phyloP scores from a whole-genome alignment of 352 stramenopile genomes.

The Globisporangium ultimum region DNA sequence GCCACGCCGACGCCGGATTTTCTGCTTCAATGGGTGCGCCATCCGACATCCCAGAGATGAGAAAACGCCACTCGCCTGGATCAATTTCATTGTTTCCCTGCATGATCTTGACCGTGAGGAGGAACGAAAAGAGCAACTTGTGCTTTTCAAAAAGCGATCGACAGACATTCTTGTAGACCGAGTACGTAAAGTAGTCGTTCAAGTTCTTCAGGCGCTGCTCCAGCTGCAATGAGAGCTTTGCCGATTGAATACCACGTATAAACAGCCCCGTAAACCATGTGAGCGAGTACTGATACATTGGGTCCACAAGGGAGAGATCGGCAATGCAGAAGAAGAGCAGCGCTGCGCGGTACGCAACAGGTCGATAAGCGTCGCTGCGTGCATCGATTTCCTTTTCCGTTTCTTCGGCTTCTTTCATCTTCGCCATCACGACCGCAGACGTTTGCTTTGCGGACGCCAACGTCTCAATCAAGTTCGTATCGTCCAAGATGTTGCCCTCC shows the following conservation, averaged over 20 bases:
- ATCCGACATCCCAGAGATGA: slow-evolving; percentile 82
- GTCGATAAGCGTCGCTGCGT: slow-evolving; percentile 82
- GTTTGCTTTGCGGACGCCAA: slow-evolving; percentile 81
- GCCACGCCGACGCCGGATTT: slow-evolving; percentile 49
- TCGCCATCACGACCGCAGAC: slow-evolving; percentile 75
- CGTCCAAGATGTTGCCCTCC: slow-evolving; percentile 91
- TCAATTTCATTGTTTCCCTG: slow-evolving; percentile 82
- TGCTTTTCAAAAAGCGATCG: slow-evolving; percentile 93
- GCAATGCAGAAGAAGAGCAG: slow-evolving; percentile 92
- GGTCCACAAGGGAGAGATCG: slow-evolving; percentile 84
- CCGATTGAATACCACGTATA: slow-evolving; percentile 82
- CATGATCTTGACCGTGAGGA: slow-evolving; percentile 88
- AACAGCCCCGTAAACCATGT: slow-evolving; percentile 94
- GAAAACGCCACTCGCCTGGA: slow-evolving; percentile 86
- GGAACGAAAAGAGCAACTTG: slow-evolving; percentile 93
- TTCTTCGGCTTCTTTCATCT: slow-evolving; percentile 90
- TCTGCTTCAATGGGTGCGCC: slow-evolving; percentile 37
- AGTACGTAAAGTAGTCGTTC: slow-evolving; percentile 93
- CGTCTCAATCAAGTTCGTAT: slow-evolving; percentile 91
- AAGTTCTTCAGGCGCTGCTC: slow-evolving; percentile 81
- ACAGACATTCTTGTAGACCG: slow-evolving; percentile 93
- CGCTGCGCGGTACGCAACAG: slow-evolving; percentile 84
- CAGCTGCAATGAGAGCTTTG: slow-evolving; percentile 61
- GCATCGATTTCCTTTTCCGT: slow-evolving; percentile 90
- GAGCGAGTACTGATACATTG: slow-evolving; percentile 92